Base-by-base conservation (phyloP, 257 asterid genomes). In the Datura wrightii region DNA sequence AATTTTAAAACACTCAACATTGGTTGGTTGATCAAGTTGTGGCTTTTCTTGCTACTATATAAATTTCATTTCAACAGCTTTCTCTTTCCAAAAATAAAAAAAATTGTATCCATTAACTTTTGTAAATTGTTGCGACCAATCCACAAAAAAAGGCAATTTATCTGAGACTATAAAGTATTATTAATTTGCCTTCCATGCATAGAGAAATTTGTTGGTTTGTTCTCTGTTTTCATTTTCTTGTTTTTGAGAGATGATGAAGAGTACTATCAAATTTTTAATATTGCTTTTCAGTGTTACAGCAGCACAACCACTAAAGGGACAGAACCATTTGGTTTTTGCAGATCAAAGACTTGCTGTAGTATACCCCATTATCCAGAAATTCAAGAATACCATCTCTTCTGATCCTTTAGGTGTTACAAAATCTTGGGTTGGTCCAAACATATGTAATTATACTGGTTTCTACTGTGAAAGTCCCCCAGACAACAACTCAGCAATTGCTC, bases 381-480 rank as follows among this genome's bases (percentile, higher is more conserved):
- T 95, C 91, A 94, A 90, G 86, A 90, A 59, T 48, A 84, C 83
- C 79, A 89, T 95, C 39, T 89, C 85, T 1, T 88, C 92, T 19
- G 98, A 95, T 85, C 98, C 98, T n/a, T 53, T 89, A 39, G 92
- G 91, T 69, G 83, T 95, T 83, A 93, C 98, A 13, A 79, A 88
- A 67, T 46, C 94, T 6, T 95, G 97, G 98, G 82, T 60, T 6
- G 97, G 98, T 2, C 16, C 95, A 19, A 89, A 94, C 42, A 79
- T 95, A 53, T 94, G 97, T 89, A 89, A 41, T 10, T 95, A 92
- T 87, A 86, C 72, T 42, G 98, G 98, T 13, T 95, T 93, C 53
- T 95, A 85, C 85, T 92, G 98, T 60, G 98, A 90, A 65, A 79
- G 66, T 62, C 98, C 98, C 0, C 98, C 98, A 0, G 96, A 95